Evolutionary conservation across 2,329 filamentous ascomycete genomes (phyloP), one percentile per base, ranked within the genome.

Genomic region (Ophiostoma australiae): DNA sequence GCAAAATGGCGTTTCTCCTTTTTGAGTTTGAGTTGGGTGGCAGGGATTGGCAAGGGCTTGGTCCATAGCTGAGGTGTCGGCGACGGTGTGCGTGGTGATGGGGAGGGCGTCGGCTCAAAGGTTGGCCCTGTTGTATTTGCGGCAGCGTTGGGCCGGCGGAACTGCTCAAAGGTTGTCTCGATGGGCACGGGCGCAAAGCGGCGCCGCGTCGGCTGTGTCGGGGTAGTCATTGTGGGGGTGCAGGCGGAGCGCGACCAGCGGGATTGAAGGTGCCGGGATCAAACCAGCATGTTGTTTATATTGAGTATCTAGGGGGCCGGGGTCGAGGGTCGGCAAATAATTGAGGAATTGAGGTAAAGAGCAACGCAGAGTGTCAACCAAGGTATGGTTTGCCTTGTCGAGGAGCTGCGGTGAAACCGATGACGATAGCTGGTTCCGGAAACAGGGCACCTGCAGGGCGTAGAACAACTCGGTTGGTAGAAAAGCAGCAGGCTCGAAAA

Each of bases 181-280:
- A 93, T 87, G 20, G 90, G 90, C 70, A 91, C 85, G 44, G 90
- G 89, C 61, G 82, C 84, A 80, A 92, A 92, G 75, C 87, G 87
- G 76, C 86, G 83, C 2, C 71, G 72, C 4, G 71, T 68, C 41
- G 72, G 37, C 67, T 65, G 39, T 6, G 68, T 41, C 3, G 68
- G 67, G 17, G 70, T 27, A 71, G 71, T 23, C 63, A 66, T 66
- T 35, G 33, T 15, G 52, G 11, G 27, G 8, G 52, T 6, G 5
- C 44, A 17, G 23, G 23, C 52, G 52, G 17, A 27, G 23, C 11
- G 23, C n/a, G n/a, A 58, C n/a, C 23, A 11, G 52, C 23, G 23
- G 23, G 52, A 55, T 20, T 58, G 52, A 27, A 58, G 52, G 52
- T 17, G 52, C 27, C 52, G 61, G 10, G 61, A 13, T 39, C 35